A percentile compares a stretch with the other conserved stretches of the same genome.
phyloP scores from a whole-genome alignment of 2,329 filamentous ascomycete genomes.

The Colletotrichum zoysiae region DNA sequence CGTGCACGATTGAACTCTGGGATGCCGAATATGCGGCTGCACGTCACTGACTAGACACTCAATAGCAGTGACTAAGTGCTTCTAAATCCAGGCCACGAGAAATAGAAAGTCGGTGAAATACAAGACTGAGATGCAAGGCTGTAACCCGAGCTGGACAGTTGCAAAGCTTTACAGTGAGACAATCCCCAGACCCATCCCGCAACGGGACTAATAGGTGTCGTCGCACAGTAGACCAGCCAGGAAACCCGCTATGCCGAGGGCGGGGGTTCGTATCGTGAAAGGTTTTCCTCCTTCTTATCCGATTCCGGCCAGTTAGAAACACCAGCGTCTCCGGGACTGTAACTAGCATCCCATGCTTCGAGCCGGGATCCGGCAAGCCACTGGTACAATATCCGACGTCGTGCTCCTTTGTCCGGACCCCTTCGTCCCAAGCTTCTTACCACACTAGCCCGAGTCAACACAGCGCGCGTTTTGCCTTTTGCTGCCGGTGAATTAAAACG shows the following conservation, averaged over 20 bases:
- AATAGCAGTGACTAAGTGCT: not conserved
- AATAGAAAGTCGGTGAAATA: too few species aligned
- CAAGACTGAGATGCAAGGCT: too few species aligned
- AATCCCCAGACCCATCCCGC: too few species aligned
- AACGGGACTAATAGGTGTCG: too few species aligned
- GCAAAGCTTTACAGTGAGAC: too few species aligned
- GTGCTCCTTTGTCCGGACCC: not conserved
- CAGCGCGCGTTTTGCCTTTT: not conserved
- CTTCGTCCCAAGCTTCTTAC: not conserved
- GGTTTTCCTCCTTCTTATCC: not conserved
- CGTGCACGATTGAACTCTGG: constrained; percentile 9
- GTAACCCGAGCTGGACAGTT: too few species aligned
- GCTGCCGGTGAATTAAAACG: not conserved
- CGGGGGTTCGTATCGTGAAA: not conserved
- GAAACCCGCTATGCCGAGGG: not conserved
- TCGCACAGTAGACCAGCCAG: not conserved
- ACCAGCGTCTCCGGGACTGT: not conserved
- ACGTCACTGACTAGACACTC: constrained; percentile 13
- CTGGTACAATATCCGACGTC: not conserved
- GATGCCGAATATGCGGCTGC: not conserved
- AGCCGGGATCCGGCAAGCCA: constrained; percentile 3
- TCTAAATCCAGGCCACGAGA: not conserved
- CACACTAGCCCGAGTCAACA: constrained; percentile 5
- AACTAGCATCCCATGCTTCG: not conserved
- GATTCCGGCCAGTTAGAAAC: not conserved